Evolutionary conservation across 805 yeast species (phyloP), one percentile per base, ranked within the genome.

Genomic region (Candida ponderosae): DNA sequence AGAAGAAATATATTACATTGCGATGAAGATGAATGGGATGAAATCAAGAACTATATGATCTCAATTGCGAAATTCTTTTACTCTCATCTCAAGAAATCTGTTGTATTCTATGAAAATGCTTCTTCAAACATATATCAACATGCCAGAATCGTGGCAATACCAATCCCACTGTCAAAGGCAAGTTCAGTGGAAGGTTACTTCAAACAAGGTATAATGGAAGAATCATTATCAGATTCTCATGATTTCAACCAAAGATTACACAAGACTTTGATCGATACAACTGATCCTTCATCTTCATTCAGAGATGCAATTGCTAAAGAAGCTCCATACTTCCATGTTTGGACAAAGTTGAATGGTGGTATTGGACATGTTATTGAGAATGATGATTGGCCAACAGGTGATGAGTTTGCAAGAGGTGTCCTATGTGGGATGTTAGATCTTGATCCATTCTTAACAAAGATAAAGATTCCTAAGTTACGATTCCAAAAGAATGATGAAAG

Each of bases 251-350:
- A 57, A 24, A 65, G 62, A 19, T 24, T n/a, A 11, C 57, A 60
- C 33, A 51, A 55, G 29, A 33, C 51, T 2, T 45, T 70, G 7
- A 61, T 72, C 14, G 64, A 68, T 31, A 69, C 76, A 0, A 33
- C 57, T 11, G 40, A 42, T 11, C 43, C 39, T 7, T 33, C 45
- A 3, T 45, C 45, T 7, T 60, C 57, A n/a, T 50, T 62, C 34
- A 51, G 60, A 24, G 41, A 52, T 5, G 46, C 56, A 13, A 57
- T 72, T 18, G 72, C 74, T 4, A 60, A 65, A 33, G 72, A 71
- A 36, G 68, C 74, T 3, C 72, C 74, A 1, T 72, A 60, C 44
- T 70, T 67, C 47, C 77, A 72, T 45, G 70, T 66, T 7, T 72
- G 78, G 78, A 51, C 68, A 35, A 54, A 54, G 16, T 32, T 65